Evolutionary conservation across 148 eudicot species (phyloP).

Genomic region (Vaccinium myrtillus): DNA sequence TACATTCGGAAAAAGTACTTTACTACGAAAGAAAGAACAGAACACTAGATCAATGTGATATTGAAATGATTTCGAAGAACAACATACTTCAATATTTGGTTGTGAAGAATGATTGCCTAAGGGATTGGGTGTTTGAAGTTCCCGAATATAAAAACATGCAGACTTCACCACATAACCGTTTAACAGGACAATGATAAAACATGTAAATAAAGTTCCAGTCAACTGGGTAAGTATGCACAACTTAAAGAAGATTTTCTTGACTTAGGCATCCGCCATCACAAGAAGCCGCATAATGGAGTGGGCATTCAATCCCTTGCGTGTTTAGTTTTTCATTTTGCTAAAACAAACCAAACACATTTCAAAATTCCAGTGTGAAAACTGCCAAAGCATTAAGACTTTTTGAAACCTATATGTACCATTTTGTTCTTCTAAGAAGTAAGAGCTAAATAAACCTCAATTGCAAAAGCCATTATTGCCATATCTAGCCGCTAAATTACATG

Average conservation of each 20-base stretch:
- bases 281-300: background rate
- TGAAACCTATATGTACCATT: conserved; percentile 1
- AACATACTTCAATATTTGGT: background rate
- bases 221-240: background rate
- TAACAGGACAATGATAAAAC: background rate
- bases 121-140: background rate
- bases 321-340: background rate
- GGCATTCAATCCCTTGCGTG: background rate
- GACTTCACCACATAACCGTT: background rate
- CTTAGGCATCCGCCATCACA: background rate
- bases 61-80: background rate
- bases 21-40: background rate
- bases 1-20: background rate
- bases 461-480: background rate
- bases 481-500: background rate
- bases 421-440: background rate
- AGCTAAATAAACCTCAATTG: conserved; percentile 3
- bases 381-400: background rate
- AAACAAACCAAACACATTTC: background rate
- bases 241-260: background rate
- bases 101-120: background rate
- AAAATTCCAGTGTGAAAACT: background rate
- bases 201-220: background rate
- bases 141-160: background rate
- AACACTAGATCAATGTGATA: background rate